Conservation (phyloP, 495 filamentous ascomycete genomes). For the Talaromyces ruber region DNA sequence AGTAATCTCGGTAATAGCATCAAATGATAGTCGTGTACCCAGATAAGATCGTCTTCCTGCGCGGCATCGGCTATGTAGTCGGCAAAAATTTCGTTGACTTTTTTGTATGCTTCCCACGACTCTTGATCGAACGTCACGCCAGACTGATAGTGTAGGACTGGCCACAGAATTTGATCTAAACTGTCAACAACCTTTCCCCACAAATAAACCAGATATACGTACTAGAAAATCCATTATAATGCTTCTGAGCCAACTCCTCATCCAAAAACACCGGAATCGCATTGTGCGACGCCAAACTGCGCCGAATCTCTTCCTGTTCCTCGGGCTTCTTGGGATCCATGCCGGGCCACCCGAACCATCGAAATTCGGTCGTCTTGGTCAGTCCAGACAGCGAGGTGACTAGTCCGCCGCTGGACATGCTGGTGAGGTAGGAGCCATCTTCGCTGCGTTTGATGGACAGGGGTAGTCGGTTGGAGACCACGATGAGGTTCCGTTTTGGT, state of each 20-base stretch:
- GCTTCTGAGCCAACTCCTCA: slow-evolving; percentile 42
- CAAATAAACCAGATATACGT: slow-evolving; percentile 5
- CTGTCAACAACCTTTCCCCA: slow-evolving; percentile 4
- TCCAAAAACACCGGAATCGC: slow-evolving; percentile 47
- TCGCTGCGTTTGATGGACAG: slow-evolving; percentile 78
- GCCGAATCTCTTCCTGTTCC: slow-evolving; percentile 37
- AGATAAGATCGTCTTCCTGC: slow-evolving; percentile 73
- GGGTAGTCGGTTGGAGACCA: slow-evolving; percentile 83
- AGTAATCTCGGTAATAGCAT: slow-evolving; percentile 86
- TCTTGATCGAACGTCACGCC: slow-evolving; percentile 83
- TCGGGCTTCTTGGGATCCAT: slow-evolving; percentile 40
- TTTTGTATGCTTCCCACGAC: slow-evolving; percentile 77
- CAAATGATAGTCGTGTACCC: slow-evolving; percentile 95
- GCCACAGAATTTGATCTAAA: slow-evolving; percentile 88
- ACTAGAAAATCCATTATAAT: slow-evolving; percentile 57
- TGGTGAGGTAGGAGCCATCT: slow-evolving; percentile 61
- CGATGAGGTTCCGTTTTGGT: slow-evolving; percentile 46
- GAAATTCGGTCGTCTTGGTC: slow-evolving; percentile 75
- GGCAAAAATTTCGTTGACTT: slow-evolving; percentile 82
- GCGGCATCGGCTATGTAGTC: slow-evolving; percentile 64
- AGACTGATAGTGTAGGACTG: slow-evolving; percentile 91
- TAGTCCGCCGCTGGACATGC: slow-evolving; percentile 80
- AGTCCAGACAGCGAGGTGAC: slow-evolving; percentile 81
- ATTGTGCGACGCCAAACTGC: slow-evolving; percentile 37
- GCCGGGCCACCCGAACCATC: slow-evolving; percentile 93